Conservation (phyloP, 805 yeast genomes). For the Myxozyma neotropica region DNA sequence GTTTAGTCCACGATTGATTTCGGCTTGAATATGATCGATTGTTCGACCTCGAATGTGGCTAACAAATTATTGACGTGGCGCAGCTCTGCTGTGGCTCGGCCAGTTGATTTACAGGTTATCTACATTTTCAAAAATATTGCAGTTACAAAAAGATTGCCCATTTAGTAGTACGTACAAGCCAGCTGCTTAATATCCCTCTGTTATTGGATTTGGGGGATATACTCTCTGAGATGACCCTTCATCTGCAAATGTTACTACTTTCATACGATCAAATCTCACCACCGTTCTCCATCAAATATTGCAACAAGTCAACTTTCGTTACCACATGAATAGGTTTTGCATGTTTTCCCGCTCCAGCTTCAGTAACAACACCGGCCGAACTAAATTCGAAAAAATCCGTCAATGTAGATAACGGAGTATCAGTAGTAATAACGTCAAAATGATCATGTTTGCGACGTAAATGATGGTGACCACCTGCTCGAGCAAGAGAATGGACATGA, state of each 20-base stretch:
- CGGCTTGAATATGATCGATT: neutral
- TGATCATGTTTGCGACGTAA: conserved; percentile 39
- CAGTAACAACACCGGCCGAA: conserved; percentile 82
- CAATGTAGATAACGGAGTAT: conserved; percentile 66
- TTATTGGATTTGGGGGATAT: too few species aligned
- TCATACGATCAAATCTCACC: conserved; percentile 11
- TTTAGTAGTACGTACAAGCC: too few species aligned
- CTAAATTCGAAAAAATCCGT: conserved; percentile 81
- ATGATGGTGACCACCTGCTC: conserved; percentile 5
- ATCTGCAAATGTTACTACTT: neutral
- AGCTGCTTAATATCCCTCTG: too few species aligned
- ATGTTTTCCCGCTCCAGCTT: conserved; percentile 48
- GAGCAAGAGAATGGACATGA: conserved; percentile 36
- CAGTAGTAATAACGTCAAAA: conserved; percentile 65
- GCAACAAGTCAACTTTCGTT: conserved; percentile 81
- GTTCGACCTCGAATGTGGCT: neutral
- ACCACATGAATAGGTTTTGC: conserved; percentile 79
- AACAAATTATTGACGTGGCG: neutral
- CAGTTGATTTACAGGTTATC: neutral
- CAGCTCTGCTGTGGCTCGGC: neutral
- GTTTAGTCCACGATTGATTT: neutral
- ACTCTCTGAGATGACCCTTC: neutral
- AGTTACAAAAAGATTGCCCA: too few species aligned
- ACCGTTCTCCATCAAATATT: conserved; percentile 44
- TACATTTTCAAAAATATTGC: neutral